Percentiles rank a stretch among this genome's conserved stretches.
Evolutionary conservation across 1,139 yeast species (phyloP).

Genomic region (Candida sp.): DNA sequence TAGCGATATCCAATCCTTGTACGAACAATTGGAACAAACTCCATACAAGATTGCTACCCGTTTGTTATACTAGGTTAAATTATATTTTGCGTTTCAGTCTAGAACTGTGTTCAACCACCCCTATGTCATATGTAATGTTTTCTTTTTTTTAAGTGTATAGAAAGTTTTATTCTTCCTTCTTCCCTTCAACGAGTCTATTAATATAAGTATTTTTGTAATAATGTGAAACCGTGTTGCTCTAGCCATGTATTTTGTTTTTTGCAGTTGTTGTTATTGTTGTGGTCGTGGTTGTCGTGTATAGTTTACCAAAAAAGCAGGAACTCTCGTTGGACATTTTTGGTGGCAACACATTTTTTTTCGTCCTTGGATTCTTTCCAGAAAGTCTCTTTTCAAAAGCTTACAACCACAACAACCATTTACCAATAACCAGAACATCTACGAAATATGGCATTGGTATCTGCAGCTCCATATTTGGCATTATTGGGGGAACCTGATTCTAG

Average conservation of each 20-base stretch:
- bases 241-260: too few species aligned
- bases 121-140: not conserved
- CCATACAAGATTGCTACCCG: conserved; percentile 93
- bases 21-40: conserved; percentile 88
- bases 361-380: not conserved
- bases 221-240: too few species aligned
- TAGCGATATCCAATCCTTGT: conserved; percentile 81
- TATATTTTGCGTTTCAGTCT: not conserved
- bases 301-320: not conserved
- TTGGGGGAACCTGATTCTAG: conserved; percentile 79
- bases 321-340: conserved; percentile 3
- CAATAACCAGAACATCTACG: not conserved
- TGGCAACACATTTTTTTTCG: conserved; percentile 5
- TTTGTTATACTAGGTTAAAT: conserved; percentile 78
- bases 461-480: conserved; percentile 91
- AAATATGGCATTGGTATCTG: conserved; percentile 68
- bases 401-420: not conserved
- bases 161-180: not conserved
- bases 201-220: not conserved
- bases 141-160: conserved; percentile 1
- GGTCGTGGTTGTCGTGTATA: not conserved
- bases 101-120: not conserved
- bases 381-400: not conserved
- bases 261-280: too few species aligned
- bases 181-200: not conserved